Evolutionary conservation across 352 stramenopile genomes (phyloP), one percentile per base, ranked within the genome.

Genomic region (Phytophthora syringae): DNA sequence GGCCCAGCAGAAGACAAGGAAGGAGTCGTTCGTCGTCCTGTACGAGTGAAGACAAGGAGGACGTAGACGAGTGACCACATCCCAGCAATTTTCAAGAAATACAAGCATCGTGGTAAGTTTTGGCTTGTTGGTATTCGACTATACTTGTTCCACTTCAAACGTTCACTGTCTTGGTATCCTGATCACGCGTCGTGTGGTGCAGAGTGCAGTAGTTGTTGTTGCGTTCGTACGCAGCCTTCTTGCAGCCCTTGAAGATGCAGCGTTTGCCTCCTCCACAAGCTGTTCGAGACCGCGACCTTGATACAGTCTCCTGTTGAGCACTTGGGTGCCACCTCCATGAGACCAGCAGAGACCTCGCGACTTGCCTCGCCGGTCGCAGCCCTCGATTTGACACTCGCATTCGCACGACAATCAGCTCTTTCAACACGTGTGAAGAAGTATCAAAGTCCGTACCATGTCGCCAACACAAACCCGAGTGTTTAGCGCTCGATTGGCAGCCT

Each of bases 311-410:
- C 18, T 7, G 45, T 18, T 1, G 22, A 59, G 59, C 77, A 85
- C 48, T 70, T 72, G n/a, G 21, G 64, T 82, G 52, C 74, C 77
- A 4, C 77, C 77, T 50, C 60, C 65, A 28, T 85, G 76, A 5
- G 72, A 72, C 76, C 76, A 85, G 55, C 77, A 85, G 28, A 83
- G 47, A 10, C 77, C 77, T 15, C 71, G 60, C 0, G 77, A 72
- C 57, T 86, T 83, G 30, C 63, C 74, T 30, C 77, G 68, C 7
- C 64, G 59, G 7, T 69, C 56, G 25, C 77, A 85, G 21, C 60
- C 77, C 16, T 75, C 64, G 21, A 82, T 60, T 21, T 66, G 52
- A 34, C 77, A 85, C 51, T 74, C 56, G 32, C 62, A 85, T 18
- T 74, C 73, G 16, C 76, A 28, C 15, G 12, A 40, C 34, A 16